Evolutionary conservation across 352 stramenopile species (phyloP).

Genomic region (Phytophthora cactorum): DNA sequence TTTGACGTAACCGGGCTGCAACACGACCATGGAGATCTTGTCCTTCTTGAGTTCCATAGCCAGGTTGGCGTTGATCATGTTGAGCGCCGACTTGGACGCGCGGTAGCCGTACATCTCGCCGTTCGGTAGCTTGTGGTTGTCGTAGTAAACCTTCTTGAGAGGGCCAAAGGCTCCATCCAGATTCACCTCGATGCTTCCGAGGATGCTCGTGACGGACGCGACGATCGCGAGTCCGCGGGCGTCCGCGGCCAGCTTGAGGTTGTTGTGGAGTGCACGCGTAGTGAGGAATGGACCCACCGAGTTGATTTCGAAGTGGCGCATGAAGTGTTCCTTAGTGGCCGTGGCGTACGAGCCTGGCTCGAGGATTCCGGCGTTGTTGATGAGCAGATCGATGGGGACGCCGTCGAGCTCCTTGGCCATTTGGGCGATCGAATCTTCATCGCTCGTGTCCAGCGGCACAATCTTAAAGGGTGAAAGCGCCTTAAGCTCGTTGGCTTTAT

Average conservation of each 20-base stretch:
- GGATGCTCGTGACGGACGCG: conserved; percentile 40
- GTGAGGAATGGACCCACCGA: conserved; percentile 57
- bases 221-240: conserved; percentile 36
- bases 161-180: conserved; percentile 28
- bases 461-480: conserved; percentile 46
- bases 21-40: conserved; percentile 46
- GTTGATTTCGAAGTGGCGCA: conserved; percentile 70
- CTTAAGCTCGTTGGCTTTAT: conserved; percentile 40
- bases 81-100: conserved; percentile 71
- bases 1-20: conserved; percentile 56
- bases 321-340: conserved; percentile 44
- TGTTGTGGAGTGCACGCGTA: conserved; percentile 48
- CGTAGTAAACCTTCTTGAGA: conserved; percentile 17
- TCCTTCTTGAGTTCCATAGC: conserved; percentile 51
- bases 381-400: conserved; percentile 59
- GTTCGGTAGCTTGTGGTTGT: conserved; percentile 16
- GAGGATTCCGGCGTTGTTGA: conserved; percentile 67
- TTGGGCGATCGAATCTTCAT: conserved; percentile 48
- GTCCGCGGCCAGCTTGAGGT: conserved; percentile 44
- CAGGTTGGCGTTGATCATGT: conserved; percentile 59
- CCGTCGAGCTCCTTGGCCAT: conserved; percentile 45
- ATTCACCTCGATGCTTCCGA: conserved; percentile 26
- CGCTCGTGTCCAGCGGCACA: conserved; percentile 45
- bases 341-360: conserved; percentile 22
- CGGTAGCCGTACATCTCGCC: conserved; percentile 66